phyloP scores from a whole-genome alignment of 2,329 filamentous ascomycete genomes.

The Erysiphe pulchra region DNA sequence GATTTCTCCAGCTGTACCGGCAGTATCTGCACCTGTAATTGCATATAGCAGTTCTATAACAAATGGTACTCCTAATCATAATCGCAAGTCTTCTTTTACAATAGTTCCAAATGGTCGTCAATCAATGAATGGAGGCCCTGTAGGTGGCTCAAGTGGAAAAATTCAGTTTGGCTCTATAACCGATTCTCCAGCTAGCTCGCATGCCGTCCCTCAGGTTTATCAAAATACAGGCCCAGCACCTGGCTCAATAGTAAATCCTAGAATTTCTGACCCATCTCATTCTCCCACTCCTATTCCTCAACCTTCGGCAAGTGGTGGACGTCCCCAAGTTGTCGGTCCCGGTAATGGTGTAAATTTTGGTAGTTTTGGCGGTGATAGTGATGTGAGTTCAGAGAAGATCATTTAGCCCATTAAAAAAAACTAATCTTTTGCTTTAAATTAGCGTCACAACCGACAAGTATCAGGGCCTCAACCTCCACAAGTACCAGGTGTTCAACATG shows the following conservation, averaged over 20 bases:
- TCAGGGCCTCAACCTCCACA: slow-evolving; percentile 35
- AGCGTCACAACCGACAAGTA: slow-evolving; percentile 45
- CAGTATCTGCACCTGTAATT: slow-evolving; percentile 30
- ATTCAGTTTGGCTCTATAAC: slow-evolving; percentile 64
- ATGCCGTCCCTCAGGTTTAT: slow-evolving; percentile 36
- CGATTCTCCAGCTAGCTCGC: slow-evolving; percentile 38
- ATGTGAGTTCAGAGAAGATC: slow-evolving; percentile 30
- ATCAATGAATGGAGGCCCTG: slow-evolving; percentile 50
- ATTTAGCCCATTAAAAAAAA: background rate
- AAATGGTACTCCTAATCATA: slow-evolving; percentile 46
- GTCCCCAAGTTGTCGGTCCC: slow-evolving; percentile 50
- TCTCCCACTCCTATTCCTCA: slow-evolving; percentile 76
- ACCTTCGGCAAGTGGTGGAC: slow-evolving; percentile 48
- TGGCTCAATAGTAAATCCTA: slow-evolving; percentile 43
- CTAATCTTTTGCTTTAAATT: slow-evolving; percentile 1
- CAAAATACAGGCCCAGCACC: slow-evolving; percentile 21
- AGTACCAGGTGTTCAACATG: slow-evolving; percentile 41
- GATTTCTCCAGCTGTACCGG: slow-evolving; percentile 42
- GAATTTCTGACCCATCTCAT: slow-evolving; percentile 58
- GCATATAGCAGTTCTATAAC: slow-evolving; percentile 41
- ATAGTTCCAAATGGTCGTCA: slow-evolving; percentile 65
- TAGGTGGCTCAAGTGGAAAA: slow-evolving; percentile 30
- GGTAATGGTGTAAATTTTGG: slow-evolving; percentile 52
- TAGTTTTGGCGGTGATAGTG: slow-evolving; percentile 55
- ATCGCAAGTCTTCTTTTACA: slow-evolving; percentile 69